phyloP scores from a whole-genome alignment of 1,284 basidiomycete genomes.

The Malassezia globosa region DNA sequence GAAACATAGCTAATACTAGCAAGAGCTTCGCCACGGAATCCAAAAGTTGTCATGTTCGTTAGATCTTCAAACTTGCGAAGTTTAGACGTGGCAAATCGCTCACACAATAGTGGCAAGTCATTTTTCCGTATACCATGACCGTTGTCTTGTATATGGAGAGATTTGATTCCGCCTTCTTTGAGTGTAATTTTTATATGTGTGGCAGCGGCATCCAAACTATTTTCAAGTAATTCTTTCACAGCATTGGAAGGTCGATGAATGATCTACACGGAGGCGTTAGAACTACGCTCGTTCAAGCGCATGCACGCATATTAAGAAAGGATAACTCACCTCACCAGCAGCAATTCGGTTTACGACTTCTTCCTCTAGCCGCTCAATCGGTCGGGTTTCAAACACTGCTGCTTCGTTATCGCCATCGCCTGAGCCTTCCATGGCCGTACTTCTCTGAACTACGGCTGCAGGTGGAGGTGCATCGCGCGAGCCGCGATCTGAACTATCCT shows the following conservation, averaged over 20 bases:
- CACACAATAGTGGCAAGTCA: conserved; percentile 81
- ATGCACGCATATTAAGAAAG: background rate
- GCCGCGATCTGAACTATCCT: no score
- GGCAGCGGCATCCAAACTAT: conserved; percentile 80
- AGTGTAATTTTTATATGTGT: conserved; percentile 75
- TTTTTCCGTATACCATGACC: conserved; percentile 68
- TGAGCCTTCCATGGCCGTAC: no score
- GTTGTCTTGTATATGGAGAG: conserved; percentile 92
- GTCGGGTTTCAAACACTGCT: no score
- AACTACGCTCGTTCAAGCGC: no score
- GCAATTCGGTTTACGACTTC: conserved; percentile 56
- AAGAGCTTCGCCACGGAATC: conserved; percentile 91
- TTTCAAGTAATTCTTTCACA: conserved; percentile 91
- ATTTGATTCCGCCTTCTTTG: conserved; percentile 90
- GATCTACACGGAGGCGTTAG: conserved; percentile 54
- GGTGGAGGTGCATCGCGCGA: no score
- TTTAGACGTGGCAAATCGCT: conserved; percentile 93
- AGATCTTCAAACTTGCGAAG: conserved; percentile 76
- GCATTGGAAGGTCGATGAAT: conserved; percentile 93
- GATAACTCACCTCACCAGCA: conserved; percentile 51
- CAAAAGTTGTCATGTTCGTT: conserved; percentile 75
- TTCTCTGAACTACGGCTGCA: no score
- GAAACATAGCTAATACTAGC: conserved; percentile 87
- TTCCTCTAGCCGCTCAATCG: conserved; percentile 45
- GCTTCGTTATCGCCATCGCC: no score